Evolutionary conservation across 768 basidiomycete species (phyloP), one percentile per base, ranked within the genome.

Genomic region (Russula ochroleuca): DNA sequence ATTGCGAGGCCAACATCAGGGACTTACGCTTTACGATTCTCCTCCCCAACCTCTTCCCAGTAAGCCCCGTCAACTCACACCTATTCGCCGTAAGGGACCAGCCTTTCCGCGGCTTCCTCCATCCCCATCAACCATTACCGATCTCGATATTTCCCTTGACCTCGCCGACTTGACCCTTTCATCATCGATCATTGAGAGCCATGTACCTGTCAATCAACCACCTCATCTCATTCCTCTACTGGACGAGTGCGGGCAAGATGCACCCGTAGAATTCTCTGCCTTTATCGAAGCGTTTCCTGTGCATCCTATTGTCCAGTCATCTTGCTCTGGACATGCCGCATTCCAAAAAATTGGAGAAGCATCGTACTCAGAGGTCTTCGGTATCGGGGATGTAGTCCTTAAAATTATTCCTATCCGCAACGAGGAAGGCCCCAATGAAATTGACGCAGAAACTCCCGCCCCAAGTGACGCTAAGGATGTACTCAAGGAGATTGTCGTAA

Each of bases 291-390:
- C 84, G 23, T 93, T 93, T 70, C 89, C 88, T 11, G 83, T 81
- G 66, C 90, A 92, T 69, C 81, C 85, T 2, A 78, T 90, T 59
- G 80, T 89, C n/a, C 76, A 72, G 51, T 73, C 74, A 48, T 70
- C 71, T 11, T 66, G 68, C 35, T 68, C 57, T 6, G 65, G 53
- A 41, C 67, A 75, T 64, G 64, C 74, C 25, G 73, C 61, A 7
- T 93, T 94, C 74, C 79, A 76, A 68, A 99, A 99, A 75, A 86
- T 98, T 51, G 96, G 96, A 47, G 97, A 99, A 76, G 97, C 97
- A 8, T 92, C 90, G 54, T 99, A 90, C 74, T 96, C 93, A 0
- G 97, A 99, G 72, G 97, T 99, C 33, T 99, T 92, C 73, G 89
- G 89, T 9, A 87, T 94, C 56, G 88, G 88, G 3, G 84, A 90